A percentile compares a stretch with the other conserved stretches of the same genome.
These are phyloP conservation scores for Linderina pennispora DNA, from an alignment of 192 early-diverging fungal species.

Conservation along the genomic window DNA sequence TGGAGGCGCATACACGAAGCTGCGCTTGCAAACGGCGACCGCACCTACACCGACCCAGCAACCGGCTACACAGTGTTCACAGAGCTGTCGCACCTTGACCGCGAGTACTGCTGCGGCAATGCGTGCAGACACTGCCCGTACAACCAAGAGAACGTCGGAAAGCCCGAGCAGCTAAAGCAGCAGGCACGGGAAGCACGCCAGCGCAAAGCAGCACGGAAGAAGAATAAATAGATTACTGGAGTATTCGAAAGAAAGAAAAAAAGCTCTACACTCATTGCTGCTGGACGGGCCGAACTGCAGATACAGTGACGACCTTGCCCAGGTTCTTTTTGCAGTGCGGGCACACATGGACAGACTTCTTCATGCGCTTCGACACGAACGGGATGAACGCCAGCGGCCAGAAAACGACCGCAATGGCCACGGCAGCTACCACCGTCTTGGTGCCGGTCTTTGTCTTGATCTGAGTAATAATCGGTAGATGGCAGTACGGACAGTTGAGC, in stretches of 20 bases:
- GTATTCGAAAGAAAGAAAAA: too few relatives aligned
- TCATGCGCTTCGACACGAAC: constrained; percentile 27
- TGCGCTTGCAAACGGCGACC: constrained; percentile 6
- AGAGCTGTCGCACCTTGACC: constrained; percentile 49
- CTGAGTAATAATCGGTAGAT: constrained; percentile 19
- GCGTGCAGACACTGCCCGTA: constrained; percentile 63
- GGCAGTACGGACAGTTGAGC: constrained; percentile 29
- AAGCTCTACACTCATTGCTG: too few relatives aligned
- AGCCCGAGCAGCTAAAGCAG: constrained; percentile 31
- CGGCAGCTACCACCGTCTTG: constrained; percentile 28
- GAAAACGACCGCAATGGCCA: constrained; percentile 27
- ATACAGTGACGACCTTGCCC: constrained; percentile 30
- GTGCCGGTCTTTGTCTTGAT: constrained; percentile 22
- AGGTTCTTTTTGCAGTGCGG: constrained; percentile 28
- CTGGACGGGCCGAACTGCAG: constrained; percentile 5
- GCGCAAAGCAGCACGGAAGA: background rate
- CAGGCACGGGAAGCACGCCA: constrained; percentile 5
- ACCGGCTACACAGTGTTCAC: constrained; percentile 65
- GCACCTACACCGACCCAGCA: constrained; percentile 56
- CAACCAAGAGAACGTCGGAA: constrained; percentile 54
- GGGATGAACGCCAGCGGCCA: constrained; percentile 38
- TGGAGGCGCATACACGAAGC: constrained; percentile 7
- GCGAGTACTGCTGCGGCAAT: constrained; percentile 65
- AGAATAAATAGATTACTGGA: background rate
- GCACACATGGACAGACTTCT: constrained; percentile 32